Conservation (phyloP, 1,139 yeast species). For the Magnusiomyces fungicola region DNA sequence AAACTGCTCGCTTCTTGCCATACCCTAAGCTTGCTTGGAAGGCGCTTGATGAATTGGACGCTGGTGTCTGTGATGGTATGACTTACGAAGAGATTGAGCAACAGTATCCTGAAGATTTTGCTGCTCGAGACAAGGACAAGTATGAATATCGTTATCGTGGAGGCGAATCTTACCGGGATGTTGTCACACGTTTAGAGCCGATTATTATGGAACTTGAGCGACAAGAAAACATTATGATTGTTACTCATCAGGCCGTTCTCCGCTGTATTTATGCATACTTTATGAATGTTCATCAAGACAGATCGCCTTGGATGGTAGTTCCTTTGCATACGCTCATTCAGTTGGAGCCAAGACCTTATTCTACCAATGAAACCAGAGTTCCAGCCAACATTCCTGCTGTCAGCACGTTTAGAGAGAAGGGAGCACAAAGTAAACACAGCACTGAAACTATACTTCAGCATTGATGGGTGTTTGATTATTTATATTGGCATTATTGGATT, state of each 20-base stretch:
- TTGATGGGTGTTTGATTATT: too few relatives aligned
- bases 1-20: conserved; percentile 79
- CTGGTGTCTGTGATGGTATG: conserved; percentile 96
- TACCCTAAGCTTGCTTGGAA: conserved; percentile 89
- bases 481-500: too few relatives aligned
- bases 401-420: conserved; percentile 90
- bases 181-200: conserved; percentile 89
- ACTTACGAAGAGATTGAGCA: conserved; percentile 82
- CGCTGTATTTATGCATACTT: conserved; percentile 95
- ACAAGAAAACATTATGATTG: conserved; percentile 89
- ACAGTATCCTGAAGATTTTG: conserved; percentile 86
- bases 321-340: conserved; percentile 92
- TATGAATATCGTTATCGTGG: conserved; percentile 94
- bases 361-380: conserved; percentile 78
- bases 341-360: conserved; percentile 89
- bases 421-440: conserved; percentile 29
- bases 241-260: conserved; percentile 95
- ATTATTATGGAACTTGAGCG: conserved; percentile 97
- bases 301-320: conserved; percentile 98
- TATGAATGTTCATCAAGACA: conserved; percentile 97
- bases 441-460: too few relatives aligned
- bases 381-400: conserved; percentile 98
- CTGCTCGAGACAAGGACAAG: conserved; percentile 91
- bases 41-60: conserved; percentile 94
- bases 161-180: conserved; percentile 95